Conservation (phyloP, 108 stramenopile genomes). For the Nitzschia palea region DNA sequence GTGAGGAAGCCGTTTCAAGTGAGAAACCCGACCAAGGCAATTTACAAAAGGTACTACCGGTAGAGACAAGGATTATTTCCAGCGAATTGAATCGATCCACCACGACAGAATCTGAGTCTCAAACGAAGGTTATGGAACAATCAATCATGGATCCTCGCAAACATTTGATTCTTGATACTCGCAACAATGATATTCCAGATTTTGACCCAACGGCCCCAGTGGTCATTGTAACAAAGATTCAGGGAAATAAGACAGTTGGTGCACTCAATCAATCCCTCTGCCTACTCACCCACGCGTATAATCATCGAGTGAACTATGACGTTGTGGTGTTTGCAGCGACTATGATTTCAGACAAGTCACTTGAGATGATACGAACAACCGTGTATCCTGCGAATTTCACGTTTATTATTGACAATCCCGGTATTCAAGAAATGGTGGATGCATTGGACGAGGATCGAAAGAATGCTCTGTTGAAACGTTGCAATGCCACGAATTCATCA, state of each 20-base stretch:
- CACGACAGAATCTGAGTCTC: too few relatives aligned
- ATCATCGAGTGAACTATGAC: conserved; percentile 39
- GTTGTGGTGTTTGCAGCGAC: conserved; percentile 43
- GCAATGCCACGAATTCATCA: conserved; percentile 12
- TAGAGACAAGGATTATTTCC: too few relatives aligned
- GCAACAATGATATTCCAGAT: neutral
- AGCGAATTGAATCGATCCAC: too few relatives aligned
- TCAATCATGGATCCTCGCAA: neutral
- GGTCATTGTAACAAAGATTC: conserved; percentile 52
- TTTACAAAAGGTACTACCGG: too few relatives aligned
- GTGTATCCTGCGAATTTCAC: conserved; percentile 34
- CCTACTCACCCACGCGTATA: conserved; percentile 46
- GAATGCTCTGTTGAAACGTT: conserved; percentile 26
- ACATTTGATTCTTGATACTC: neutral
- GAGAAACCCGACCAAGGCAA: too few relatives aligned
- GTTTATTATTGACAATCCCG: conserved; percentile 36
- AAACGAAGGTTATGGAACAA: too few relatives aligned
- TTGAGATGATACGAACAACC: conserved; percentile 7
- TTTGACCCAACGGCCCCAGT: conserved; percentile 23
- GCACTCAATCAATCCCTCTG: conserved; percentile 40
- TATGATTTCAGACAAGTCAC: conserved; percentile 3
- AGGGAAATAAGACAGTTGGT: conserved; percentile 4
- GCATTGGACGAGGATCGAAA: conserved; percentile 21
- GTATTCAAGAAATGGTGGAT: conserved; percentile 34
- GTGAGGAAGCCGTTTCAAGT: too few relatives aligned